Evolutionary conservation across 768 basidiomycete genomes (phyloP).

Genomic region (Naganishia vishniacii): DNA sequence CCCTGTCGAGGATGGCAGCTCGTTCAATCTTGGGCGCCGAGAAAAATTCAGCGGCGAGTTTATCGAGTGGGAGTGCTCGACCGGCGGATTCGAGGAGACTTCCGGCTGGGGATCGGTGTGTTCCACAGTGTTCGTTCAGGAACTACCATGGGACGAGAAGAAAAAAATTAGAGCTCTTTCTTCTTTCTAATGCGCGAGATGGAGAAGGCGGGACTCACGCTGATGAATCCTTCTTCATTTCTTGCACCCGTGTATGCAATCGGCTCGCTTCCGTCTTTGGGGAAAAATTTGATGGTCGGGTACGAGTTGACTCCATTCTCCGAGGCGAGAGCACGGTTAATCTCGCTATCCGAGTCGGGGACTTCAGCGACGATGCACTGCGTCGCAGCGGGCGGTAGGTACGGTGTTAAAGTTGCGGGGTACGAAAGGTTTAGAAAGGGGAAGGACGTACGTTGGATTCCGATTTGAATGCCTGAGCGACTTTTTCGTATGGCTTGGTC

Average conservation of each 20-base stretch:
- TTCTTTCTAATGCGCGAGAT: no score
- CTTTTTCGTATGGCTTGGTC: conserved; percentile 80
- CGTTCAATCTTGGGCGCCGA: conserved; percentile 58
- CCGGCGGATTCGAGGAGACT: conserved; percentile 73
- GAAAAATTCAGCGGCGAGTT: conserved; percentile 70
- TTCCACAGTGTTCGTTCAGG: conserved; percentile 60
- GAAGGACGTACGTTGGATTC: conserved; percentile 62
- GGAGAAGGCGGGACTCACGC: conserved; percentile 38
- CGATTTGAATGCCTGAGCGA: conserved; percentile 69
- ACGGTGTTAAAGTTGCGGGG: neutral
- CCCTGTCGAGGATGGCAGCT: conserved; percentile 62
- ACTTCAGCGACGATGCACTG: conserved; percentile 87
- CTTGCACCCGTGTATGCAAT: conserved; percentile 67
- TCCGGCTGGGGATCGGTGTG: conserved; percentile 74
- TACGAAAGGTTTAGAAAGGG: neutral
- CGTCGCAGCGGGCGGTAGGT: neutral
- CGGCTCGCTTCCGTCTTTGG: conserved; percentile 59
- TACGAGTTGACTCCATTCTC: conserved; percentile 72
- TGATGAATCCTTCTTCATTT: conserved; percentile 49
- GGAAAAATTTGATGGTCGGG: conserved; percentile 96
- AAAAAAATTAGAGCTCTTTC: no score
- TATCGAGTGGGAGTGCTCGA: conserved; percentile 69
- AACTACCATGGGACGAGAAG: conserved; percentile 32
- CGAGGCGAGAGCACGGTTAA: conserved; percentile 64
- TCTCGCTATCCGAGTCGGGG: conserved; percentile 70